Conservation (phyloP, 768 basidiomycete species). For the Leccinum subgranulosum region DNA sequence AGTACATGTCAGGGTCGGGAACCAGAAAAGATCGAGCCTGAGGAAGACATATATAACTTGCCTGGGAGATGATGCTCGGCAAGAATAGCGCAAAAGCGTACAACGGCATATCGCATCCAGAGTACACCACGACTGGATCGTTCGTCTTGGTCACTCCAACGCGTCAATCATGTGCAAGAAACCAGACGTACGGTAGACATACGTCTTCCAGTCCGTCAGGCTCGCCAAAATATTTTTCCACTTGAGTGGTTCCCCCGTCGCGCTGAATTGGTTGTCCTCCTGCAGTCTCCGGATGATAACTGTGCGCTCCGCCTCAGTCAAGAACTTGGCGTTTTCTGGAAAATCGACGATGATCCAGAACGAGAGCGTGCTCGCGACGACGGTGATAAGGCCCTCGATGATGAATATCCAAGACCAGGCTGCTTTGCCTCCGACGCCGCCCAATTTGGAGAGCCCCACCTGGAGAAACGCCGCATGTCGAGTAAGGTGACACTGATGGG, state of each 20-base stretch:
- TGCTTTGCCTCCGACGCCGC: constrained; percentile 64
- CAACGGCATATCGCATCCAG: constrained; percentile 59
- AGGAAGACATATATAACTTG: constrained; percentile 26
- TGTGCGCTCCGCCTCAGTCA: constrained; percentile 67
- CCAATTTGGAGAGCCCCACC: constrained; percentile 69
- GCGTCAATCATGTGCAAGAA: background rate
- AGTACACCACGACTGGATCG: constrained; percentile 50
- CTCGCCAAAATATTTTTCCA: constrained; percentile 59
- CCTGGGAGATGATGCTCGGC: constrained; percentile 73
- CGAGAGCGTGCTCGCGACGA: constrained; percentile 60
- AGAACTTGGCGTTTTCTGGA: constrained; percentile 76
- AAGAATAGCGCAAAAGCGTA: constrained; percentile 79
- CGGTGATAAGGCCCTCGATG: constrained; percentile 63
- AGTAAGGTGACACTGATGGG: background rate
- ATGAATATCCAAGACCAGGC: constrained; percentile 77
- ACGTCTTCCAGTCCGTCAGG: constrained; percentile 73
- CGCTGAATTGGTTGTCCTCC: constrained; percentile 66
- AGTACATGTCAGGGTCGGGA: background rate
- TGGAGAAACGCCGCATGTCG: constrained; percentile 2
- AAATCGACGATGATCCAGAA: constrained; percentile 84
- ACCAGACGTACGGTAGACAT: constrained; percentile 34
- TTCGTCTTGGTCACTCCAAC: background rate
- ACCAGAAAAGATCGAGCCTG: background rate
- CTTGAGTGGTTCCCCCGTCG: constrained; percentile 61
- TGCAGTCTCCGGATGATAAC: constrained; percentile 65